A percentile compares a stretch with the other conserved stretches of the same genome.
Evolutionary conservation across 2,329 filamentous ascomycete genomes (phyloP).

Genomic region (Akanthomyces muscarius): DNA sequence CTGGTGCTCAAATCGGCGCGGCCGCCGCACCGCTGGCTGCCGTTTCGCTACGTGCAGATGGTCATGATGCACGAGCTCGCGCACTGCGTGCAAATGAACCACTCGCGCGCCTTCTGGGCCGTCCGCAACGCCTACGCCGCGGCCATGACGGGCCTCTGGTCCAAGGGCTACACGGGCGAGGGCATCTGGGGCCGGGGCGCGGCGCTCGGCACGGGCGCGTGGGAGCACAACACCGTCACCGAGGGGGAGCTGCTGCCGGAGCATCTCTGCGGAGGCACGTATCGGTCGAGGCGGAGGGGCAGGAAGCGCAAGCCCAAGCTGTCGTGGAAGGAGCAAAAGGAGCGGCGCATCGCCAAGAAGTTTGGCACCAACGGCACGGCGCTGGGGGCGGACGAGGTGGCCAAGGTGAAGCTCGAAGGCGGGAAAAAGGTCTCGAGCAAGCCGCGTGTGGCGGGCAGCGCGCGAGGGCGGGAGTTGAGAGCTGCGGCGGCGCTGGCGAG

Average conservation of each 20-base stretch:
- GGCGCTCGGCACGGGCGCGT: constrained; percentile 56
- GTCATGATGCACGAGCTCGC: constrained; percentile 93
- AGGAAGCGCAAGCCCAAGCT: constrained; percentile 49
- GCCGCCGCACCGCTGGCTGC: constrained; percentile 65
- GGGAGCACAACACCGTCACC: constrained; percentile 40
- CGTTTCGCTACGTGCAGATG: constrained; percentile 83
- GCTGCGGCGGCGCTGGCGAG: constrained; percentile 73
- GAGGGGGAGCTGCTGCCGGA: constrained; percentile 59
- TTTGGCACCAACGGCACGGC: constrained; percentile 68
- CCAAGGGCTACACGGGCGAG: constrained; percentile 68
- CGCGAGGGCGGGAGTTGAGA: constrained; percentile 68
- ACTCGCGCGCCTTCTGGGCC: constrained; percentile 75
- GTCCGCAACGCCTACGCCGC: constrained; percentile 69
- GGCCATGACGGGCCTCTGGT: constrained; percentile 69
- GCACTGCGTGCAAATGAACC: constrained; percentile 90
- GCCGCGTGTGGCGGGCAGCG: constrained; percentile 70
- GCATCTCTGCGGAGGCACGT: constrained; percentile 79
- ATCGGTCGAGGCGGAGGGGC: constrained; percentile 56
- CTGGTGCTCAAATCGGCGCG: constrained; percentile 67
- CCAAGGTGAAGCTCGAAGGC: constrained; percentile 63
- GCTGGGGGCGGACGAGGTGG: constrained; percentile 64
- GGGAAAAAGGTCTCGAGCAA: constrained; percentile 60
- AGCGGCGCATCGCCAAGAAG: constrained; percentile 68
- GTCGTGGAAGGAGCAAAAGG: constrained; percentile 66
- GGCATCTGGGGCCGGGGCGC: constrained; percentile 77